phyloP scores from a whole-genome alignment of 176 grass and related monocot species.

The Cenchrus americanus region DNA sequence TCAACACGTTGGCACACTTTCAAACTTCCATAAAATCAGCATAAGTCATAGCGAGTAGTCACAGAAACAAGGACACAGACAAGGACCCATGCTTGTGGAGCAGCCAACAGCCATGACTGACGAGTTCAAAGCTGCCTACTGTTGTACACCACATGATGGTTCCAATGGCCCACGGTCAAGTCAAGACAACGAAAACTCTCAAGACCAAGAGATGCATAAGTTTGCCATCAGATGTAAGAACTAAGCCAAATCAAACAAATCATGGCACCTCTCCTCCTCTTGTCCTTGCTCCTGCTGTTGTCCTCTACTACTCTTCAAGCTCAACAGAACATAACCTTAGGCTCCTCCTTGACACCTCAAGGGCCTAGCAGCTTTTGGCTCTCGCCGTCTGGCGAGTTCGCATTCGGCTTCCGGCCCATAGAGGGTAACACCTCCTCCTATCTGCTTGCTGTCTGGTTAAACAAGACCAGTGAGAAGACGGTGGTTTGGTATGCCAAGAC shows the following conservation, averaged over 20 bases:
- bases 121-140: no score
- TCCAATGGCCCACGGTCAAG: no score
- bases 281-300: slow-evolving; percentile 2
- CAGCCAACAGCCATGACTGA: no score
- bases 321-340: slow-evolving; percentile 32
- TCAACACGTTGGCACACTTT: no score
- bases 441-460: slow-evolving; percentile 60
- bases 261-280: slow-evolving; percentile 15
- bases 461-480: slow-evolving; percentile 41
- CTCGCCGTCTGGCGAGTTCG: slow-evolving; percentile 21
- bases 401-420: slow-evolving; percentile 19
- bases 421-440: slow-evolving; percentile 35
- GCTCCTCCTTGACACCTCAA: slow-evolving; percentile 31
- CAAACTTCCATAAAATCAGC: not conserved
- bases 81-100: no score
- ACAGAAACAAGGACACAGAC: no score
- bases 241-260: not conserved
- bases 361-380: slow-evolving; percentile 32
- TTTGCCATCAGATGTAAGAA: not conserved
- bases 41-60: not conserved
- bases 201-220: not conserved
- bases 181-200: no score
- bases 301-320: not conserved
- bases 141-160: no score
- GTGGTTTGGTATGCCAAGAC: slow-evolving; percentile 51